Base-by-base conservation (phyloP, 495 filamentous ascomycete species). In the Jackrogersella multiformis region DNA sequence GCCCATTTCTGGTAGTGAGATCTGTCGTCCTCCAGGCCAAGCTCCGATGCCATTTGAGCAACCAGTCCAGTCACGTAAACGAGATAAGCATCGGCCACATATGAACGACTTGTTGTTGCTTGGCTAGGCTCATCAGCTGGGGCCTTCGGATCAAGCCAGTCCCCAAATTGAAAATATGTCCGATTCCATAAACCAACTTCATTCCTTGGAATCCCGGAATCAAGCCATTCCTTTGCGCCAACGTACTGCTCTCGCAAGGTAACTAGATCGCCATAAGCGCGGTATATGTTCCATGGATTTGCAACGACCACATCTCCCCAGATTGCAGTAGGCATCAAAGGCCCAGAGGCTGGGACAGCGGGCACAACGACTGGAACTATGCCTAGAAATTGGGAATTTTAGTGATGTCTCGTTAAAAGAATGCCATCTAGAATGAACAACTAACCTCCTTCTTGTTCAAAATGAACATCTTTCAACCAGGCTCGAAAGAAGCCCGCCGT, bases 121-220 rank as follows among this genome's bases (percentile, higher is more conserved):
- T 72, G 48, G 1, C 77, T 81, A 0, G 83, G 73, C 8, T 76
- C 61, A 4, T 82, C 70, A 0, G 79, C 64, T 0, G 82, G 83
- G 0, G 85, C 75, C 13, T 73, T 72, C 0, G 84, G 85, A 55
- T 87, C 85, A 0, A 86, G 77, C 84, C 84, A 87, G 66, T 87
- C 84, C 2, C 77, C 82, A 12, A 76, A 76, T 60, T 86, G 81
- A 36, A 72, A 78, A n/a, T 56, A 64, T 0, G 66, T 61, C 8
- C 72, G 66, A 60, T 77, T 68, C 82, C 81, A 79, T 21, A 82
- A 69, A 15, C 70, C 76, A n/a, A 68, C 70, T 2, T 72, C 41
- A 20, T 78, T 77, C 12, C 84, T 76, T 10, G 71, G 73, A 13
- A 85, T 76, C 1, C 81, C 84, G n/a, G 73, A 59, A 42, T 81